Base-by-base conservation (phyloP, 148 eudicot genomes). In the Silene uniflora region DNA sequence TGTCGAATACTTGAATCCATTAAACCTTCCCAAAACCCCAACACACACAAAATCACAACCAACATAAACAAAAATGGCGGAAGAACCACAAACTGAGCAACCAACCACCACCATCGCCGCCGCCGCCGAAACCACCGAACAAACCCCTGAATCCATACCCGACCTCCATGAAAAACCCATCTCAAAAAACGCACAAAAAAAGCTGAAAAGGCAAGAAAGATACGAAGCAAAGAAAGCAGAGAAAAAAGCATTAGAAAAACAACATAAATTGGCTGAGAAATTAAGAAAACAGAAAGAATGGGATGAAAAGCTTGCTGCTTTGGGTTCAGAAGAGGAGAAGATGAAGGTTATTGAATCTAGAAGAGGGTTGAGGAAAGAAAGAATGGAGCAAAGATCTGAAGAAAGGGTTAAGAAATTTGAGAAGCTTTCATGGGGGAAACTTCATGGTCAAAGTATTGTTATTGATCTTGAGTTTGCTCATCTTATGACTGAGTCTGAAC, bases 121-220 rank as follows among this genome's bases (percentile, higher is more conserved):
- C 55, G 4, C 13, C 55, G 3, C 65, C 6, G 21, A 44, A 49
- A 67, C 73, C 8, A 67, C 72, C 46, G 10, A 18, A 24, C 35
- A 17, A 39, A 22, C 24, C 29, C 58, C 54, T 8, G 25, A 21
- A 44, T 7, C 61, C 62, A 12, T 17, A n/a, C 1, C 6, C 18
- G 70, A 21, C 32, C 25, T 59, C 60, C 60, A 59, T 56, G 25
- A 44, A 16, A 70, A 75, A 65, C 46, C 84, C 5, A 46, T 94
- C 5, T 94, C 97, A 1, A 94, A 90, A 72, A 84, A 60, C 5
- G 97, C 97, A 5, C 88, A 90, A 79, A 94, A 92, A 88, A 90
- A 77, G 84, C 79, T 88, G 11, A 23, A 85, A 3, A 94, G 90
- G 76, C 91, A 88, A 71, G 84, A 90, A 69, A 79, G 74, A 62